These are phyloP conservation scores for Phytophthora litchii DNA, from an alignment of 352 stramenopile species.

Conservation along the genomic window DNA sequence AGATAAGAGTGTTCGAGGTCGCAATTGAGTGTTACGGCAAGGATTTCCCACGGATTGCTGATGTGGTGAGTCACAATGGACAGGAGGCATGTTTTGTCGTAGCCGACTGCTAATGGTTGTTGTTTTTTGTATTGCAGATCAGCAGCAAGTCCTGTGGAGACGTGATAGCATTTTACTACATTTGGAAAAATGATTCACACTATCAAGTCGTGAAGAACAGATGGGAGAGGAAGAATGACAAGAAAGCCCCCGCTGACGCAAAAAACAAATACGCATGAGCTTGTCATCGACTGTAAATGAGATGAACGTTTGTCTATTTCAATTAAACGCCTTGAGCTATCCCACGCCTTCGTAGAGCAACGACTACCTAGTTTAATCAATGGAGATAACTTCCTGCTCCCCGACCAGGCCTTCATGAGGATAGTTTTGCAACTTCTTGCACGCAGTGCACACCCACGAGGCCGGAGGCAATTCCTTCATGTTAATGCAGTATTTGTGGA, in stretches of 20 bases:
- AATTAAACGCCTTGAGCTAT: slow-evolving; percentile 31
- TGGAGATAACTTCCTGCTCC: slow-evolving; percentile 69
- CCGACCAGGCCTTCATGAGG: slow-evolving; percentile 58
- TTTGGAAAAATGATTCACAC: slow-evolving; percentile 89
- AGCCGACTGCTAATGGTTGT: slow-evolving; percentile 8
- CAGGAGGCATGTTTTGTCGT: background rate
- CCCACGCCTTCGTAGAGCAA: slow-evolving; percentile 12
- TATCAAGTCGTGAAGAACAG: slow-evolving; percentile 84
- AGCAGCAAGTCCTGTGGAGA: slow-evolving; percentile 70
- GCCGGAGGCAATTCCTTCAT: slow-evolving; percentile 77
- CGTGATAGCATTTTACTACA: slow-evolving; percentile 86
- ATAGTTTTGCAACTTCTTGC: slow-evolving; percentile 72
- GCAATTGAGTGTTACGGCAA: slow-evolving; percentile 88
- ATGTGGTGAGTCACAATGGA: slow-evolving; percentile 50
- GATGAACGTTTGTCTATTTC: slow-evolving; percentile 31
- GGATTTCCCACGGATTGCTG: slow-evolving; percentile 74
- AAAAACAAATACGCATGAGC: slow-evolving; percentile 30
- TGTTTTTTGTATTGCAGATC: slow-evolving; percentile 42
- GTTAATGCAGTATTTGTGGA: slow-evolving; percentile 84
- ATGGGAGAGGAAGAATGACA: slow-evolving; percentile 65
- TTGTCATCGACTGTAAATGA: slow-evolving; percentile 11
- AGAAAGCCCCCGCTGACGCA: slow-evolving; percentile 20
- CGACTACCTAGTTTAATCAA: slow-evolving; percentile 48
- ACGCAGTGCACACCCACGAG: slow-evolving; percentile 80
- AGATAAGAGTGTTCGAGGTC: slow-evolving; percentile 86